These are phyloP conservation scores for Debaryomyces coudertii DNA, from an alignment of 1,139 yeast species.

Conservation along the genomic window DNA sequence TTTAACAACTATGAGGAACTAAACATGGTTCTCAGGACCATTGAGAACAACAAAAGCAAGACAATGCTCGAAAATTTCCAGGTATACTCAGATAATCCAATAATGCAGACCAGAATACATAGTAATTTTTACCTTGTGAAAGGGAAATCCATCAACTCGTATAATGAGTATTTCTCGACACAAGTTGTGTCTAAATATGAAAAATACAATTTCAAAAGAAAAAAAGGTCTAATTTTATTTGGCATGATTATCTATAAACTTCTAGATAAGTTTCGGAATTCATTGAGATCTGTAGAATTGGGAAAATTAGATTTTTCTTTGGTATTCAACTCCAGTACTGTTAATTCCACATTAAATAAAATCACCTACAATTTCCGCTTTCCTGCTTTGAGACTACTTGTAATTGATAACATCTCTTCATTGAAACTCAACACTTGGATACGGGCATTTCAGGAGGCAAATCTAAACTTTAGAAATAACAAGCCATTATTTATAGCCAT, in stretches of 20 bases:
- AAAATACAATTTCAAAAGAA: conserved; percentile 7
- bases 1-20: conserved; percentile 1
- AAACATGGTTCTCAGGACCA: not conserved
- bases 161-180: conserved; percentile 8
- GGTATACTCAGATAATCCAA: conserved; percentile 9
- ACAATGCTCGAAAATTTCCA: conserved; percentile 9
- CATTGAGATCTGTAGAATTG: conserved; percentile 19
- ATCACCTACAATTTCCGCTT: conserved; percentile 12
- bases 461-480: conserved; percentile 12
- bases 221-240: conserved; percentile 8
- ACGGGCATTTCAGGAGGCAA: conserved; percentile 16
- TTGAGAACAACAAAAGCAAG: not conserved
- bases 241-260: conserved; percentile 13
- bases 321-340: conserved; percentile 14
- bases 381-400: conserved; percentile 20
- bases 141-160: not conserved
- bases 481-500: conserved; percentile 19
- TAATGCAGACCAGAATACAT: conserved; percentile 14
- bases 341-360: not conserved
- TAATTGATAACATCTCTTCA: conserved; percentile 25
- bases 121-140: conserved; percentile 9
- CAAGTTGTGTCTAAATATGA: conserved; percentile 13
- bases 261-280: conserved; percentile 12
- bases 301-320: conserved; percentile 21
- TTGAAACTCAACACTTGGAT: conserved; percentile 21